Percentiles rank a stretch among this genome's conserved stretches.
Conservation (phyloP, 208 protist species). For the Sergeia podlipaevii region DNA sequence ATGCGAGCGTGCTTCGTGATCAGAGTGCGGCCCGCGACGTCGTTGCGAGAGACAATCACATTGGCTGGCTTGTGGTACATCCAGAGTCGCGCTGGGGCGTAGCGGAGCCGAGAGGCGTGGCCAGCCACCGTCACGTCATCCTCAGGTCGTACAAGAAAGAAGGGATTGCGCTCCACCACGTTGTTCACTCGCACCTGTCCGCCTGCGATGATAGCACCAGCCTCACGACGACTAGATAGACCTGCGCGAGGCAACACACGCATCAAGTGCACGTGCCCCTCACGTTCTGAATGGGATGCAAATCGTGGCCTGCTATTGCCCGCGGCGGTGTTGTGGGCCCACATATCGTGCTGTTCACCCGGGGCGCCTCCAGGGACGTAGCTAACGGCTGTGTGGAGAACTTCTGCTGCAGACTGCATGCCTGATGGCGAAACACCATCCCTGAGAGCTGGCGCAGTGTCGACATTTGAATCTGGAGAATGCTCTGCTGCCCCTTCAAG, state of each 20-base stretch:
- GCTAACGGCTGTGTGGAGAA: constrained; percentile 6
- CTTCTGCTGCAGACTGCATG: constrained; percentile 6
- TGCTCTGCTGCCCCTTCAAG: background rate
- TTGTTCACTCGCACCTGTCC: constrained; percentile 85
- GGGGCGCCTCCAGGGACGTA: constrained; percentile 20
- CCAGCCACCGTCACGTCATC: constrained; percentile 75
- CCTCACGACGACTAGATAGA: constrained; percentile 80
- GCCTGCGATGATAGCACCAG: constrained; percentile 58
- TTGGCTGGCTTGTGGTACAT: constrained; percentile 90
- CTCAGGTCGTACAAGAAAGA: constrained; percentile 63
- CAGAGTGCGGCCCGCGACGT: constrained; percentile 62
- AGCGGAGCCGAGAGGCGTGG: constrained; percentile 68
- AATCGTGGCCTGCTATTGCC: no score
- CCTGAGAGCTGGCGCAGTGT: background rate
- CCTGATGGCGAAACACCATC: constrained; percentile 16
- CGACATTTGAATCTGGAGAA: constrained; percentile 2
- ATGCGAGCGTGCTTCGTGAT: constrained; percentile 80
- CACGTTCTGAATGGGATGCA: background rate
- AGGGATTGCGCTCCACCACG: constrained; percentile 82
- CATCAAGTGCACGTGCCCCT: constrained; percentile 55
- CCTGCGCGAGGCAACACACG: constrained; percentile 73
- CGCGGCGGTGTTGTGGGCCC: background rate
- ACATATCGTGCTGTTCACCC: background rate
- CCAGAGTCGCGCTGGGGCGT: constrained; percentile 77
- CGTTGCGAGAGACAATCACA: constrained; percentile 81